phyloP scores from a whole-genome alignment of 2,329 filamentous ascomycete genomes.

The Stemphylium beticola region DNA sequence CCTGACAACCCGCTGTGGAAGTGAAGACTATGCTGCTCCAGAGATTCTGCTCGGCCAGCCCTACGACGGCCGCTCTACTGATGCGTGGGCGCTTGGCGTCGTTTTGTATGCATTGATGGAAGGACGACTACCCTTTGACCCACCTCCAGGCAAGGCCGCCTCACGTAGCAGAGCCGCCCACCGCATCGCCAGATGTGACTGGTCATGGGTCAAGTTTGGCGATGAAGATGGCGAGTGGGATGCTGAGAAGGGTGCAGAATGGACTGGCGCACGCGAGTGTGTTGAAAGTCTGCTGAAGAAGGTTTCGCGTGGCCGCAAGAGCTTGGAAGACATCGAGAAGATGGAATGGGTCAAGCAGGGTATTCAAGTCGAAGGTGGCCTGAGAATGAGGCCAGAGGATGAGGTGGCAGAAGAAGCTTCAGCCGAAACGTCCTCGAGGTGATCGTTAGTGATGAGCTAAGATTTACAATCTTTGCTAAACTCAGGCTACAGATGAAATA shows the following conservation, averaged over 20 bases:
- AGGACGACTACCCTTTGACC: slow-evolving; percentile 90
- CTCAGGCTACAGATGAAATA: neutral
- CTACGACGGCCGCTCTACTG: slow-evolving; percentile 89
- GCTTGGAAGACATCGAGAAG: slow-evolving; percentile 73
- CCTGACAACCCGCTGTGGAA: slow-evolving; percentile 91
- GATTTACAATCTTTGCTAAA: slow-evolving; percentile 7
- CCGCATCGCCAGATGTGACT: slow-evolving; percentile 93
- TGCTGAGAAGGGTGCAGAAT: slow-evolving; percentile 65
- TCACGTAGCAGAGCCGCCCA: slow-evolving; percentile 81
- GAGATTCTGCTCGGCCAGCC: slow-evolving; percentile 95
- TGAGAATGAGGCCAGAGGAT: slow-evolving; percentile 61
- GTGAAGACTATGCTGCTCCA: slow-evolving; percentile 95
- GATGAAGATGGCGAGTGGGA: slow-evolving; percentile 89
- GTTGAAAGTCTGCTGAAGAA: slow-evolving; percentile 87
- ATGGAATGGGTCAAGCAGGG: slow-evolving; percentile 78
- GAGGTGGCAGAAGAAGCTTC: slow-evolving; percentile 27
- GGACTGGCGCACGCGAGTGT: slow-evolving; percentile 77
- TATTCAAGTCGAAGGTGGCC: slow-evolving; percentile 68
- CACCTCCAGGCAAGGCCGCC: slow-evolving; percentile 77
- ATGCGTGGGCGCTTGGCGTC: slow-evolving; percentile 95
- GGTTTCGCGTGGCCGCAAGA: slow-evolving; percentile 75
- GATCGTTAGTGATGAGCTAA: slow-evolving; percentile 35
- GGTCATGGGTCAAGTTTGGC: slow-evolving; percentile 89
- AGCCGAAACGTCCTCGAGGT: slow-evolving; percentile 27
- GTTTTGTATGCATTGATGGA: slow-evolving; percentile 92